A percentile compares a stretch with the other conserved stretches of the same genome.
phyloP scores from a whole-genome alignment of 192 early-diverging fungal genomes.

The Backusella morwellensis region DNA sequence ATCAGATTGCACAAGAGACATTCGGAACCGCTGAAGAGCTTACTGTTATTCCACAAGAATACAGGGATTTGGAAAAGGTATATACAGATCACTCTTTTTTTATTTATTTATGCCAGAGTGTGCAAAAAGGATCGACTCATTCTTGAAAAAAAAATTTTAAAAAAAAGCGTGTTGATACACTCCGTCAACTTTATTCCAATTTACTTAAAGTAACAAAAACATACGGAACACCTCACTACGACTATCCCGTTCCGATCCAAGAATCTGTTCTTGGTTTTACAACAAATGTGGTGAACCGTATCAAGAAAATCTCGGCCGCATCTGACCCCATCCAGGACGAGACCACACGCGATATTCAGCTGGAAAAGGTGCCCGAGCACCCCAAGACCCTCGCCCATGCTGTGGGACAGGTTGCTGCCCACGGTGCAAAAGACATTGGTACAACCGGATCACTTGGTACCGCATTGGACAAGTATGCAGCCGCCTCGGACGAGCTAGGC shows the following conservation, averaged over 20 bases:
- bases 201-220: slow-evolving; percentile 67
- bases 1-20: slow-evolving; percentile 51
- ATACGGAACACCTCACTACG: slow-evolving; percentile 69
- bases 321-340: slow-evolving; percentile 42
- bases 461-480: slow-evolving; percentile 80
- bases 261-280: slow-evolving; percentile 71
- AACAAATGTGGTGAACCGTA: slow-evolving; percentile 56
- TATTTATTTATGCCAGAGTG: background rate
- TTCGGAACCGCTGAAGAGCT: slow-evolving; percentile 72
- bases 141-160: too few species aligned
- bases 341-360: slow-evolving; percentile 27
- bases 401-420: background rate
- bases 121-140: background rate
- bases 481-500: slow-evolving; percentile 81
- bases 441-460: slow-evolving; percentile 79
- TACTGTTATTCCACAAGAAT: slow-evolving; percentile 88
- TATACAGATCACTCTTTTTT: slow-evolving; percentile 4
- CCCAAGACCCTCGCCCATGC: background rate
- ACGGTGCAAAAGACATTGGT: slow-evolving; percentile 32
- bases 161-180: slow-evolving; percentile 68
- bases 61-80: slow-evolving; percentile 78
- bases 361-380: slow-evolving; percentile 18
- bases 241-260: slow-evolving; percentile 61
- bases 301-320: slow-evolving; percentile 46
- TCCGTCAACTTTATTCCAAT: slow-evolving; percentile 60